A percentile compares a stretch with the other conserved stretches of the same genome.
phyloP scores from a whole-genome alignment of 768 basidiomycete genomes.

The Punctularia strigosozonata region DNA sequence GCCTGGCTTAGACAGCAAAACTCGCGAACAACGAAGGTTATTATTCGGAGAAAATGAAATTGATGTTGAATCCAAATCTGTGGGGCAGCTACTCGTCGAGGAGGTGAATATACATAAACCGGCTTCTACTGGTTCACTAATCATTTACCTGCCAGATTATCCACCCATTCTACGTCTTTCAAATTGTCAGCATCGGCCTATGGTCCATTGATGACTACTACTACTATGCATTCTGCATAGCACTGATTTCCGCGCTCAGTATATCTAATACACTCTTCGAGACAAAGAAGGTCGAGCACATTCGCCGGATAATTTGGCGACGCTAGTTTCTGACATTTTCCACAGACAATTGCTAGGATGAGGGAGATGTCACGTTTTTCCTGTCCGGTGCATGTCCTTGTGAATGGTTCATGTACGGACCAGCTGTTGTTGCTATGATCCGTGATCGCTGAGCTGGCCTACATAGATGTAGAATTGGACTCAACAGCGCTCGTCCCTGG shows the following conservation, averaged over 20 bases:
- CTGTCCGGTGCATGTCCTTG: constrained; percentile 61
- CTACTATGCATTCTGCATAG: constrained; percentile 97
- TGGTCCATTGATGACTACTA: constrained; percentile 96
- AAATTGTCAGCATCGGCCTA: constrained; percentile 86
- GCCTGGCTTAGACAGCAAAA: constrained; percentile 42
- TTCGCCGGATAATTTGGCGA: background rate
- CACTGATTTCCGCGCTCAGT: constrained; percentile 76
- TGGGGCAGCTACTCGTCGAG: constrained; percentile 67
- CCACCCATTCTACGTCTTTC: constrained; percentile 98
- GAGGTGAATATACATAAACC: constrained; percentile 45
- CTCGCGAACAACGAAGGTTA: constrained; percentile 50
- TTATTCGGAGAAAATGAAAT: constrained; percentile 83
- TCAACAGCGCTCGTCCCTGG: constrained; percentile 83
- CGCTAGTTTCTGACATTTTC: constrained; percentile 3
- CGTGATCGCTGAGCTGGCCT: background rate
- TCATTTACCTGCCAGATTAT: constrained; percentile 55
- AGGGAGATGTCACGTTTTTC: constrained; percentile 89
- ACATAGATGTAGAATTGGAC: constrained; percentile 53
- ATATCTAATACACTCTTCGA: constrained; percentile 82
- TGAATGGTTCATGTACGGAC: constrained; percentile 60
- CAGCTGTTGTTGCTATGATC: background rate
- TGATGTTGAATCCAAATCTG: constrained; percentile 83
- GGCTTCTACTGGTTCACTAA: background rate
- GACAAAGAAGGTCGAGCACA: constrained; percentile 65
- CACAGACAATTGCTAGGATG: constrained; percentile 84